Percentiles rank a stretch among this genome's conserved stretches.
Conservation (phyloP, 148 eudicot genomes). For the Chenopodium formosanum region DNA sequence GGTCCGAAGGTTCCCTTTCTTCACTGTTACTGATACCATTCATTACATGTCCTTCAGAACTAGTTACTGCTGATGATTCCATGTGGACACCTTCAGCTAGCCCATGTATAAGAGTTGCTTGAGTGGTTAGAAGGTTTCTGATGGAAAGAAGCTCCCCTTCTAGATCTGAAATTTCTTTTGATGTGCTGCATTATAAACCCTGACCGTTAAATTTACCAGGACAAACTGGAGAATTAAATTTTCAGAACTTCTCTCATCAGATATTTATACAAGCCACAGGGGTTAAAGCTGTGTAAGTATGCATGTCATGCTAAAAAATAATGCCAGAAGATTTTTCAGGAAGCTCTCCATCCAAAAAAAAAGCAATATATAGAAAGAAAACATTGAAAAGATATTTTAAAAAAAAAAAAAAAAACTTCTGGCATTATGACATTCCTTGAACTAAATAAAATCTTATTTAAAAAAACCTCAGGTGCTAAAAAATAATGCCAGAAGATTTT, state of each 20-base stretch:
- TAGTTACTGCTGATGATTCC: slow-evolving; percentile 49
- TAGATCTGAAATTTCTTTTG: slow-evolving; percentile 96
- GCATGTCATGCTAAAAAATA: neutral
- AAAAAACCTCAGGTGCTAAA: too few relatives aligned
- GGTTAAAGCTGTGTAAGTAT: neutral
- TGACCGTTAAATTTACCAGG: neutral
- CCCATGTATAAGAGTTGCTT: slow-evolving; percentile 85
- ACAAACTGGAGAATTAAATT: neutral
- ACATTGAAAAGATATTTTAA: too few relatives aligned
- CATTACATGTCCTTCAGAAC: slow-evolving; percentile 44
- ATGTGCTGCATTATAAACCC: slow-evolving; percentile 54
- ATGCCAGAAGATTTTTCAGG: neutral
- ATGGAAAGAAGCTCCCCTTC: slow-evolving; percentile 98
- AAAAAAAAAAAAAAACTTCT: too few relatives aligned
- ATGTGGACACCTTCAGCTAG: slow-evolving; percentile 90
- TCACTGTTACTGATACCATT: slow-evolving; percentile 42
- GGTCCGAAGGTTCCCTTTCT: slow-evolving; percentile 63
- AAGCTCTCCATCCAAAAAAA: neutral
- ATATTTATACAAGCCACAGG: neutral
- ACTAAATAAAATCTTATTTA: too few relatives aligned
- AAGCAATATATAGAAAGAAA: too few relatives aligned
- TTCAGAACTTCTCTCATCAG: neutral
- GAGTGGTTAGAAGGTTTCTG: slow-evolving; percentile 90
- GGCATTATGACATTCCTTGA: too few relatives aligned
- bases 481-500: neutral